Conservation (phyloP, 768 basidiomycete genomes). For the Leccinum longicurvipes region DNA sequence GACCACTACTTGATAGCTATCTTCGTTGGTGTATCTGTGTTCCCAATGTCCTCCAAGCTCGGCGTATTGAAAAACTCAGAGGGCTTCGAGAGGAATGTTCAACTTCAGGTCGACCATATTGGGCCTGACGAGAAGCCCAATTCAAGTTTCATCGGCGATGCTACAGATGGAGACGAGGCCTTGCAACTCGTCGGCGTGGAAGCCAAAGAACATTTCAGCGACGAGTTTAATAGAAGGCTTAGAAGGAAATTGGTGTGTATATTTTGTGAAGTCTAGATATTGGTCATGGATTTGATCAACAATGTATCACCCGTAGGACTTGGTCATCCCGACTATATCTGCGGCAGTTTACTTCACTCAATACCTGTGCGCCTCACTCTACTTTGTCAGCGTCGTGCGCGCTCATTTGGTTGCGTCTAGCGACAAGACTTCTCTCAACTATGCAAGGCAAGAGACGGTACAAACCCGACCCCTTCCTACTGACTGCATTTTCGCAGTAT, state of each 20-base stretch:
- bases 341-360: conserved; percentile 70
- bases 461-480: not conserved
- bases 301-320: conserved; percentile 35
- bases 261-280: not conserved
- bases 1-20: not conserved
- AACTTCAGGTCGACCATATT: conserved; percentile 5
- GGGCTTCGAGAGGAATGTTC: conserved; percentile 15
- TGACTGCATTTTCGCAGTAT: conserved; percentile 37
- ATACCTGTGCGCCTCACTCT: conserved; percentile 45
- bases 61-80: conserved; percentile 5
- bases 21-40: not conserved
- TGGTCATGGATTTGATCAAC: not conserved
- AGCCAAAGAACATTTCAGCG: conserved; percentile 49
- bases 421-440: conserved; percentile 68
- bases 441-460: conserved; percentile 48
- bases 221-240: conserved; percentile 56
- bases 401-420: conserved; percentile 29
- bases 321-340: conserved; percentile 51
- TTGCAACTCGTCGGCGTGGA: conserved; percentile 56
- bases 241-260: conserved; percentile 54
- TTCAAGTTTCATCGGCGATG: conserved; percentile 31
- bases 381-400: not conserved
- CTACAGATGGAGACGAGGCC: conserved; percentile 54
- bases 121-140: conserved; percentile 34
- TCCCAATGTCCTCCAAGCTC: conserved; percentile 19